Percentiles rank a stretch among this genome's conserved stretches.
These are phyloP conservation scores for Sclerotiophoma versabilis DNA, from an alignment of 2,329 filamentous ascomycete genomes.

Conservation along the genomic window DNA sequence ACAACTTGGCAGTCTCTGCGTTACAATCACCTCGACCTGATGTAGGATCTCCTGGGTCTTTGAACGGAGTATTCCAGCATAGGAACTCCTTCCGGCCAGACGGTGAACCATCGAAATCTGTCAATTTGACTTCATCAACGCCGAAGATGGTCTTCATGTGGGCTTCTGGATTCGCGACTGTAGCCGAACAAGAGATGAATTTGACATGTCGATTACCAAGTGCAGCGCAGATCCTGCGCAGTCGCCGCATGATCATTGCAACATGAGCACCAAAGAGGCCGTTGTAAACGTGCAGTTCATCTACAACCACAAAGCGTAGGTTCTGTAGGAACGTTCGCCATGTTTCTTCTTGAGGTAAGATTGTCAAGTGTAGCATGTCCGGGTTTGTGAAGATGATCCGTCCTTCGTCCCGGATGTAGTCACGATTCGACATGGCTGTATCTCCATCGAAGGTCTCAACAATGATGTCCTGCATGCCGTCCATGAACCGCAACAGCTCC, in stretches of 20 bases:
- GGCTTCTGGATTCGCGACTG: conserved; percentile 87
- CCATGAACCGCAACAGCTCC: conserved; percentile 82
- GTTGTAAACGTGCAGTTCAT: conserved; percentile 94
- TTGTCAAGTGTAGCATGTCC: conserved; percentile 95
- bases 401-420: conserved; percentile 83
- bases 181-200: conserved; percentile 96
- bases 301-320: conserved; percentile 83
- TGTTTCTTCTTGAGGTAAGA: conserved; percentile 86
- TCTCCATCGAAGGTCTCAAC: conserved; percentile 98
- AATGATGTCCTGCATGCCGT: conserved; percentile 73
- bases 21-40: conserved; percentile 86
- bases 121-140: conserved; percentile 77
- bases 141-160: conserved; percentile 97
- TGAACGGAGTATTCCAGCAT: conserved; percentile 97
- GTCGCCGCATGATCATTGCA: conserved; percentile 89
- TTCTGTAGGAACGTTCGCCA: conserved; percentile 92
- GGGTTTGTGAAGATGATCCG: conserved; percentile 97
- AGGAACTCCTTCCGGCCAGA: conserved; percentile 92
- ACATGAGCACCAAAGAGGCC: conserved; percentile 93
- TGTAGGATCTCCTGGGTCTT: conserved; percentile 83
- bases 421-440: conserved; percentile 81
- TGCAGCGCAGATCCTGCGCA: conserved; percentile 87
- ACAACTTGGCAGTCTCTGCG: conserved; percentile 85
- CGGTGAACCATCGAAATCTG: conserved; percentile 92
- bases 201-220: conserved; percentile 84